A percentile compares a stretch with the other conserved stretches of the same genome.
Evolutionary conservation across 345 rosid genomes (phyloP).

Genomic region (Rhizophora mangle): DNA sequence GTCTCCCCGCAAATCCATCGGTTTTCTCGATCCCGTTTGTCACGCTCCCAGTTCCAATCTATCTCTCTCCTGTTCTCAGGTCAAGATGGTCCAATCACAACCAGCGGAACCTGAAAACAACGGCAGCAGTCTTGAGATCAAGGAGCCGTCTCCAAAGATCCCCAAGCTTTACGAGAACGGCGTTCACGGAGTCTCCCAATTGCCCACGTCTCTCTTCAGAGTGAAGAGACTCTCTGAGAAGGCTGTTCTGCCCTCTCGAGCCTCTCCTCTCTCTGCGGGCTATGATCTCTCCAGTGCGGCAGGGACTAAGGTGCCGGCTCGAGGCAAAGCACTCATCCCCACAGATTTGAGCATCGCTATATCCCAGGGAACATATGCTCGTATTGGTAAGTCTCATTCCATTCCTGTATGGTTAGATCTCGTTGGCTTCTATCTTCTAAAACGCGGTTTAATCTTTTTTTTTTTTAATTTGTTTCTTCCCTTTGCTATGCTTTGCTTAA

Average conservation of each 20-base stretch:
- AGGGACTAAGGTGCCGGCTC: constrained; percentile 64
- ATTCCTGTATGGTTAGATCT: not conserved
- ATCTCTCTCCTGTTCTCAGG: not conserved
- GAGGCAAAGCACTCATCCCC: constrained; percentile 76
- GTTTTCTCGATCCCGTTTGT: too few species aligned
- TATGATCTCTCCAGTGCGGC: constrained; percentile 66
- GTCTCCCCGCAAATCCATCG: too few species aligned
- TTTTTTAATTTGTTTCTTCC: not conserved
- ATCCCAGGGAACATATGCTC: constrained; percentile 70
- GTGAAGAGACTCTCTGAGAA: constrained; percentile 75
- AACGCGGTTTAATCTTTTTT: not conserved
- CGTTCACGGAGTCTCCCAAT: constrained; percentile 12
- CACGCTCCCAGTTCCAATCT: not conserved
- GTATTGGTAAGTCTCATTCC: constrained; percentile 41
- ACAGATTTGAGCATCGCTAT: constrained; percentile 75
- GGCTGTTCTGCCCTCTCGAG: constrained; percentile 67
- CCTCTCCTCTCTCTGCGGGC: constrained; percentile 72
- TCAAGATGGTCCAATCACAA: not conserved
- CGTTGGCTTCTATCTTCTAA: not conserved
- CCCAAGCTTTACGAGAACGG: constrained; percentile 46
- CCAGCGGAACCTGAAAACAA: not conserved
- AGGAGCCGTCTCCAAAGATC: constrained; percentile 31
- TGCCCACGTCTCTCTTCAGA: constrained; percentile 26
- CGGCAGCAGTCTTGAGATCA: not conserved
- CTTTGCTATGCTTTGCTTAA: not conserved